A percentile compares a stretch with the other conserved stretches of the same genome.
These are phyloP conservation scores for Emydomyces testavorans DNA, from an alignment of 2,329 filamentous ascomycete species.

Conservation along the genomic window DNA sequence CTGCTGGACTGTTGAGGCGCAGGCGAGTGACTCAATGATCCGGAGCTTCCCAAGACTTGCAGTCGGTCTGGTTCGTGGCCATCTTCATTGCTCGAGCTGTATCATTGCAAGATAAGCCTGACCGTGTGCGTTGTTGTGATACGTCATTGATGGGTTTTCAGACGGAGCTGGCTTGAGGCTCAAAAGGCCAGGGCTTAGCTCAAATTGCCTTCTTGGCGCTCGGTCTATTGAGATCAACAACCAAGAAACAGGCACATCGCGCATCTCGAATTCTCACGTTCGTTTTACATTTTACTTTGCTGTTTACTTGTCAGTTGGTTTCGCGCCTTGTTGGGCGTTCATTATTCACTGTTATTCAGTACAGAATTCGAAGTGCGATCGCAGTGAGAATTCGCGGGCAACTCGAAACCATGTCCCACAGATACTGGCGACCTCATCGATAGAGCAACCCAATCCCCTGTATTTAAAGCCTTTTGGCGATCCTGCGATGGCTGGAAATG, in stretches of 20 bases:
- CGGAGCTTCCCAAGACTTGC: not conserved
- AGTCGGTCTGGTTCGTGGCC: not conserved
- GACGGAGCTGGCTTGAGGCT: not conserved
- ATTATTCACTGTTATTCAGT: not conserved
- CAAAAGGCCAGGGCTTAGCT: not conserved
- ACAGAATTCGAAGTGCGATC: not conserved
- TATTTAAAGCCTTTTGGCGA: not conserved
- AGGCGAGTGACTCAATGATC: constrained; percentile 2
- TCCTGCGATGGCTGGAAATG: constrained; percentile 12
- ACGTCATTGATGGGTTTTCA: constrained; percentile 7
- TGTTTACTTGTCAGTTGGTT: not conserved
- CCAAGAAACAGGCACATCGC: too few relatives aligned
- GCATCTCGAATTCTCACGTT: not conserved
- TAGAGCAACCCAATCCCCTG: constrained; percentile 4
- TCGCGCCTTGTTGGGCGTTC: not conserved
- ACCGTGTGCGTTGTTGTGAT: not conserved
- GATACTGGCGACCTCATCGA: constrained; percentile 10
- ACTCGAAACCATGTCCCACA: constrained; percentile 13
- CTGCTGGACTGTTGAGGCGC: not conserved
- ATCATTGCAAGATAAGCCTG: not conserved
- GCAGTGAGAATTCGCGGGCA: not conserved
- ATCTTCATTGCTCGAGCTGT: not conserved
- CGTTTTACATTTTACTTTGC: constrained; percentile 4
- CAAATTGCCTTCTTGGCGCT: constrained; percentile 4
- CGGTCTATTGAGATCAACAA: too few relatives aligned